Conservation (phyloP, 495 filamentous ascomycete genomes). For the Immersiella caudata region DNA sequence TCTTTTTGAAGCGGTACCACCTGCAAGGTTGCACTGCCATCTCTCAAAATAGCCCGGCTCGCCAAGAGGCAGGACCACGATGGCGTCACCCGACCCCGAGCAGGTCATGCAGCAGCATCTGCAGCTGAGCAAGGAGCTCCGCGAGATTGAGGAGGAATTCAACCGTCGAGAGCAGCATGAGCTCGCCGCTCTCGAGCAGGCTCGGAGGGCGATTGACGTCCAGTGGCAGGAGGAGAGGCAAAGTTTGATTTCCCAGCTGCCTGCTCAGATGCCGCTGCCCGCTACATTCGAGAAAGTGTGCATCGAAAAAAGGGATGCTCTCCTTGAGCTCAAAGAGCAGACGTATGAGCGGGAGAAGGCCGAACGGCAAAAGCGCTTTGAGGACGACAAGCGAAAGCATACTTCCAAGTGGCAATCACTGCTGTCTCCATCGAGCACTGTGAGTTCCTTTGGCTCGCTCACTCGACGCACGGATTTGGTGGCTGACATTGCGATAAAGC, state of each 20-base stretch:
- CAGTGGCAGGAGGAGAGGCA: not conserved
- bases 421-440: not conserved
- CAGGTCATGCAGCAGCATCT: not conserved
- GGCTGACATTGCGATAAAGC: not conserved
- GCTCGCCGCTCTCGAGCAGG: not conserved
- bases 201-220: conserved; percentile 2
- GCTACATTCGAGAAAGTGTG: not conserved
- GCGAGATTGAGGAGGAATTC: conserved; percentile 11
- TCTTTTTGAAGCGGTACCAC: not conserved
- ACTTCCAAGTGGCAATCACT: not conserved
- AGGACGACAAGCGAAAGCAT: not conserved
- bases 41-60: not conserved
- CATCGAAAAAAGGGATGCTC: not conserved
- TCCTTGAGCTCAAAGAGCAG: not conserved
- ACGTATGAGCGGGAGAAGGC: not conserved
- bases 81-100: not conserved
- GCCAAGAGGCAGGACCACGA: not conserved
- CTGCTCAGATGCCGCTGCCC: not conserved
- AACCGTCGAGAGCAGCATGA: conserved; percentile 10
- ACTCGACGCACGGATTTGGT: not conserved
- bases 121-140: conserved; percentile 7
- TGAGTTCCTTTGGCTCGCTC: not conserved
- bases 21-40: conserved; percentile 2
- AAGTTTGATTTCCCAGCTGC: not conserved
- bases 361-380: not conserved